Evolutionary conservation across 164 flowering plant genomes (phyloP).

Genomic region (Umbilicus rupestris): DNA sequence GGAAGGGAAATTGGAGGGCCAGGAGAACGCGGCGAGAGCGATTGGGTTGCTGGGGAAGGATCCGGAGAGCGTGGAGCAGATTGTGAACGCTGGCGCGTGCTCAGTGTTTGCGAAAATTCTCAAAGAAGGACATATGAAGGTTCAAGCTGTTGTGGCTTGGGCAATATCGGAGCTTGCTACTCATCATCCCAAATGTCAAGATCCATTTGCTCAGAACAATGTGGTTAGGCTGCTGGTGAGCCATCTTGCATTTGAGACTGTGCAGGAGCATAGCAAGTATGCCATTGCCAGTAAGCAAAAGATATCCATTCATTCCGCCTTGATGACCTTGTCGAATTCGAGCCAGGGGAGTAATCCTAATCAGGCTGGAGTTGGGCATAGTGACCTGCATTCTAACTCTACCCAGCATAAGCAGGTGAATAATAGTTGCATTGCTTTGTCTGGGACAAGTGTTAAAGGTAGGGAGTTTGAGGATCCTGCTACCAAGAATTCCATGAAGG

Average conservation of each 20-base stretch:
- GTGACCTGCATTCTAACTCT: slow-evolving; percentile 9
- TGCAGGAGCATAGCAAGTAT: slow-evolving; percentile 83
- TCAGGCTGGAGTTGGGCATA: no score
- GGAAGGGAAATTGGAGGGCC: slow-evolving; percentile 64
- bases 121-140: slow-evolving; percentile 82
- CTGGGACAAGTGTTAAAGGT: slow-evolving; percentile 58
- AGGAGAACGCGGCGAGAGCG: slow-evolving; percentile 69
- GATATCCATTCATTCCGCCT: slow-evolving; percentile 49
- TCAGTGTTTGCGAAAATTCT: slow-evolving; percentile 63
- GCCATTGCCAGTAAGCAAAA: slow-evolving; percentile 36
- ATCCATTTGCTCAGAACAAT: no score
- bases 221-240: no score
- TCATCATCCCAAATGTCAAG: no score
- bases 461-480: slow-evolving; percentile 59
- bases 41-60: slow-evolving; percentile 70
- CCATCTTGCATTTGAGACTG: no score
- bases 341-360: slow-evolving; percentile 4
- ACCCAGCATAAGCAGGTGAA: slow-evolving; percentile 10
- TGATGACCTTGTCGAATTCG: slow-evolving; percentile 14
- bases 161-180: no score
- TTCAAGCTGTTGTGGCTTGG: no score
- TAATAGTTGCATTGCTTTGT: slow-evolving; percentile 13
- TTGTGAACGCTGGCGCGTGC: slow-evolving; percentile 69
- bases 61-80: slow-evolving; percentile 70
- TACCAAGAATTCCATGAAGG: slow-evolving; percentile 64